Percentiles rank a stretch among this genome's conserved stretches.
phyloP scores from a whole-genome alignment of 2,329 filamentous ascomycete genomes.

The Didymella glomerata region DNA sequence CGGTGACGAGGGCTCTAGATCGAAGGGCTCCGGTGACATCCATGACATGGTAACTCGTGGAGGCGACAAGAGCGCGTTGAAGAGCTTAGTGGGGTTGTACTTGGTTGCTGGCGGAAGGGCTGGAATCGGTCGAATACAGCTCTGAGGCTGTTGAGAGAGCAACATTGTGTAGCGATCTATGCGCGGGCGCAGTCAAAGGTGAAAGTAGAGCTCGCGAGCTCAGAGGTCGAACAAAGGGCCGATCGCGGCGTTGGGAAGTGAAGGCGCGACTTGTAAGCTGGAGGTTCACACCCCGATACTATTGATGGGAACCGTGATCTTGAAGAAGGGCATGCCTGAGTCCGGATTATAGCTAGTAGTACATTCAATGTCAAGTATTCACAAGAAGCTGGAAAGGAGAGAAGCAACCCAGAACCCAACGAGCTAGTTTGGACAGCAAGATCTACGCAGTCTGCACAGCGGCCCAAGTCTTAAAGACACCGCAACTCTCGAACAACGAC shows the following conservation, averaged over 20 bases:
- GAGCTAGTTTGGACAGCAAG: neutral
- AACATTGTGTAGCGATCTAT: constrained; percentile 10
- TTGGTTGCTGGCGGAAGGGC: neutral
- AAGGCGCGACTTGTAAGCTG: neutral
- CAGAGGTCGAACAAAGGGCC: neutral
- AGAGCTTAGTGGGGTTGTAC: constrained; percentile 9
- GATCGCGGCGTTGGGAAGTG: neutral
- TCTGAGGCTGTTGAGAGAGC: constrained; percentile 8
- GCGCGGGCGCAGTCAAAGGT: neutral
- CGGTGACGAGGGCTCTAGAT: neutral
- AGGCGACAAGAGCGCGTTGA: constrained; percentile 4
- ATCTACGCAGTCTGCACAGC: neutral
- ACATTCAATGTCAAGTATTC: neutral
- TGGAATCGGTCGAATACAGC: constrained; percentile 4
- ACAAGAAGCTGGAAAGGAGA: neutral
- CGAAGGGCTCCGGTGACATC: constrained; percentile 1
- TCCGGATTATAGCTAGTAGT: neutral
- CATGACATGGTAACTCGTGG: constrained; percentile 4
- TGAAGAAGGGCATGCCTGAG: neutral
- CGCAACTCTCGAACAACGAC: neutral
- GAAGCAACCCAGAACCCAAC: neutral
- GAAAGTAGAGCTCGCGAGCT: neutral
- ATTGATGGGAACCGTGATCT: neutral
- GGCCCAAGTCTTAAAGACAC: neutral
- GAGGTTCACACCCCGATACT: neutral